These are phyloP conservation scores for Pleurotus cornucopiae DNA, from an alignment of 768 basidiomycete genomes.

Conservation along the genomic window DNA sequence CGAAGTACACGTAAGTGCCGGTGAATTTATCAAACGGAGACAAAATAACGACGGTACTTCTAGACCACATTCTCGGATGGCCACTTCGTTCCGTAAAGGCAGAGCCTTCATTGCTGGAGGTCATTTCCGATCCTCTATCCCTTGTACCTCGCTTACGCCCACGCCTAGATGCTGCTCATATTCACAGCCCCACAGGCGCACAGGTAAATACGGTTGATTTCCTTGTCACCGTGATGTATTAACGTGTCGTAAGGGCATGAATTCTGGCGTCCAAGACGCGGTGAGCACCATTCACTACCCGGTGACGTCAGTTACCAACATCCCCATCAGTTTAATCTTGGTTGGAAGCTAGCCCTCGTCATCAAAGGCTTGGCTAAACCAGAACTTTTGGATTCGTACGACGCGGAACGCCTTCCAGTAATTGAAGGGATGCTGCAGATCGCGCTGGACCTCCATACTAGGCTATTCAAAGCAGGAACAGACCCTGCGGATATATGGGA, in stretches of 20 bases:
- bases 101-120: constrained; percentile 43
- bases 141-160: too few relatives aligned
- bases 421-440: constrained; percentile 22
- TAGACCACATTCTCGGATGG: constrained; percentile 44
- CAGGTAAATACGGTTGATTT: constrained; percentile 12
- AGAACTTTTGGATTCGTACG: constrained; percentile 21
- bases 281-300: background rate
- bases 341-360: constrained; percentile 26
- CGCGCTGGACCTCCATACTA: constrained; percentile 14
- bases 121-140: constrained; percentile 9
- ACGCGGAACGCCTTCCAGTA: constrained; percentile 23
- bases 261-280: constrained; percentile 28
- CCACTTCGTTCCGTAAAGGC: constrained; percentile 32
- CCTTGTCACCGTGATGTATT: background rate
- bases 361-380: constrained; percentile 12
- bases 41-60: background rate
- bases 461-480: constrained; percentile 1
- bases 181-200: constrained; percentile 30
- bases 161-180: constrained; percentile 37
- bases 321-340: constrained; percentile 20
- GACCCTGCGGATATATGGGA: constrained; percentile 15
- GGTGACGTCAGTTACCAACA: background rate
- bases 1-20: constrained; percentile 11
- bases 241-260: constrained; percentile 22
- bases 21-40: background rate